These are phyloP conservation scores for Mycena rosella DNA, from an alignment of 768 basidiomycete species.

Conservation along the genomic window DNA sequence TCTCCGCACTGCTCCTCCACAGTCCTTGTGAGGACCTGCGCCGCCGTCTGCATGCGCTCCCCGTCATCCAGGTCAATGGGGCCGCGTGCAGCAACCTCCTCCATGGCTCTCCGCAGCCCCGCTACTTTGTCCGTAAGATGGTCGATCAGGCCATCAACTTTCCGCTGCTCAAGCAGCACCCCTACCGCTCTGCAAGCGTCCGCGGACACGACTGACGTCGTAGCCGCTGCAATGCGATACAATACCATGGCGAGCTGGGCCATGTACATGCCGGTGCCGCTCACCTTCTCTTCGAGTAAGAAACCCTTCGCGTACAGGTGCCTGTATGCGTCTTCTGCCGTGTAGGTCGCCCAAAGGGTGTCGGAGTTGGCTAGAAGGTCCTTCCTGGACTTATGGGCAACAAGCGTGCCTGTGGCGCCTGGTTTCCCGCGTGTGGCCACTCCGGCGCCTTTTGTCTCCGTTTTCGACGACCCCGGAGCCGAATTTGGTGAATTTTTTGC, in stretches of 20 bases:
- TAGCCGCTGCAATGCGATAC: neutral
- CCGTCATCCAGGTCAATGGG: no score
- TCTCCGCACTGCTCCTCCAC: constrained; percentile 12
- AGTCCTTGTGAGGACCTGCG: constrained; percentile 4
- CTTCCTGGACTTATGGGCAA: no score
- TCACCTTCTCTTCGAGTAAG: neutral
- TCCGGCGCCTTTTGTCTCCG: no score
- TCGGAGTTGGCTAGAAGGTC: no score
- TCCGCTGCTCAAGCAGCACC: neutral
- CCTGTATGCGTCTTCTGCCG: neutral
- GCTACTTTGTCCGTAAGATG: neutral
- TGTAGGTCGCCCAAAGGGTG: no score
- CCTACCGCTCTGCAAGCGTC: neutral
- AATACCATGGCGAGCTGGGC: neutral
- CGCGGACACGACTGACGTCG: neutral
- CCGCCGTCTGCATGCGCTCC: neutral
- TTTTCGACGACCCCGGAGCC: no score
- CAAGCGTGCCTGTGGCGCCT: no score
- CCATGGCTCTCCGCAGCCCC: neutral
- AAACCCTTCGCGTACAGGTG: neutral
- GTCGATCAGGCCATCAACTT: neutral
- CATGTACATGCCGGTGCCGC: neutral
- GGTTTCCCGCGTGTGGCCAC: no score
- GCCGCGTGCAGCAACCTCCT: neutral
- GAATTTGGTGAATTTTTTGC: no score